Base-by-base conservation (phyloP, 2,329 filamentous ascomycete genomes). In the Pseudonectria buxi region DNA sequence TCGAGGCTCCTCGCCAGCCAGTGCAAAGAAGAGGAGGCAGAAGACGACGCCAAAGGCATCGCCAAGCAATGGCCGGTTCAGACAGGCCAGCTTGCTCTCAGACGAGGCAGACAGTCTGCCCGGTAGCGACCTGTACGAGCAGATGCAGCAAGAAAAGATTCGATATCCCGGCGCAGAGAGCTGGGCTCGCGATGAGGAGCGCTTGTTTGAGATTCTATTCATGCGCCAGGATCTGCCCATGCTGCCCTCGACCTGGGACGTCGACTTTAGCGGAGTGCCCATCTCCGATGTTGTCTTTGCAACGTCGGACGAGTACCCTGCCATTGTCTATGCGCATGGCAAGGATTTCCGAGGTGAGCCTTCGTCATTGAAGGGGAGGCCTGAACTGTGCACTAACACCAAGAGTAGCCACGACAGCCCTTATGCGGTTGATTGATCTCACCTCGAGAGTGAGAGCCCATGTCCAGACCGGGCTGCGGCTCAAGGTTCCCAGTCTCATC, bases 141-240 rank as follows among this genome's bases (percentile, higher is more conserved):
- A 69, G 38, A 65, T 74, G 53, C 62, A 68, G 43, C 48, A 54
- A 28, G 65, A 72, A 46, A 70, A 64, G 51, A 36, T 46, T 18
- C 47, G 55, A 1, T 68, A 64, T 34, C 62, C 63, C 0, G 62
- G 62, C 15, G 61, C 70, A 27, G 64, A 63, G 30, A 57, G 64
- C 36, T 77, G 74, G 71, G 62, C 74, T 18, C 55, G 62, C 9
- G 67, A 67, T n/a, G 74, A 76, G 44, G 62, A 65, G 22, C 51
- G 46, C 2, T 55, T 68, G 24, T 68, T 67, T 35, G 61, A 65
- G 45, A 57, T 64, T 26, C 43, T 68, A 2, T 68, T 59, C 39
- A 51, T 61, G 44, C 49, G 65, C n/a, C 58, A 65, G 39, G 58
- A 64, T 37, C 51, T 62, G 3, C 59, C 65, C 2, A 55, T 68